phyloP scores from a whole-genome alignment of 1,284 basidiomycete genomes.

The Pterulicium gracile region DNA sequence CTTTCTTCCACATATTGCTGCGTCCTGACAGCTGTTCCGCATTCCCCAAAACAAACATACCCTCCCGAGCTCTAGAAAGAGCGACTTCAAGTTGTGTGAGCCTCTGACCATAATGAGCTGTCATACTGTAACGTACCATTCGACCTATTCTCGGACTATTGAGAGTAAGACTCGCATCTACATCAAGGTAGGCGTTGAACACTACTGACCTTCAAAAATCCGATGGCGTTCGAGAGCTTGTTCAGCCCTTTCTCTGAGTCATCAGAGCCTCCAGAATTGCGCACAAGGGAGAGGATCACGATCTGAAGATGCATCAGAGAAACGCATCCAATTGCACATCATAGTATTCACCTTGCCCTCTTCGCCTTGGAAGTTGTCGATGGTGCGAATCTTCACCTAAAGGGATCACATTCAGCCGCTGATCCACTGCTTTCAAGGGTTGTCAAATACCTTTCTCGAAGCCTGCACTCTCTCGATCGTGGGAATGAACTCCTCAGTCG shows the following conservation, averaged over 20 bases:
- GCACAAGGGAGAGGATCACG: conserved; percentile 60
- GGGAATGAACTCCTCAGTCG: conserved; percentile 18
- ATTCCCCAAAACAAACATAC: conserved; percentile 65
- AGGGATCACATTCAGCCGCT: no score
- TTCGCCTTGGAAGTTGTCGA: conserved; percentile 71
- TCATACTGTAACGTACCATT: conserved; percentile 34
- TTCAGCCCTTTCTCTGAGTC: no score
- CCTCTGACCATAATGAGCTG: no score
- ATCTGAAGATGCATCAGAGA: conserved; percentile 32
- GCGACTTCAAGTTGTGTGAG: conserved; percentile 50
- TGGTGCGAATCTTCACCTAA: conserved; percentile 47
- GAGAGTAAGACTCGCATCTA: no score
- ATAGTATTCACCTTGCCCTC: conserved; percentile 43
- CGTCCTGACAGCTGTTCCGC: conserved; percentile 33
- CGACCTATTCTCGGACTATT: conserved; percentile 45
- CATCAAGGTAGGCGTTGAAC: neutral
- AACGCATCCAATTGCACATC: no score
- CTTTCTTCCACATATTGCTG: conserved; percentile 48
- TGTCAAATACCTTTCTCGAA: conserved; percentile 30
- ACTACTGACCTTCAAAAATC: conserved; percentile 49
- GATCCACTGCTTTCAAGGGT: neutral
- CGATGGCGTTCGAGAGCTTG: conserved; percentile 50
- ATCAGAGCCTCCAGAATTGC: conserved; percentile 43
- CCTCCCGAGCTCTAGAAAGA: conserved; percentile 60
- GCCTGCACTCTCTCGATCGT: conserved; percentile 36